Evolutionary conservation across 2,329 filamentous ascomycete species (phyloP).

Genomic region (Aspergillus pseudoterreus): DNA sequence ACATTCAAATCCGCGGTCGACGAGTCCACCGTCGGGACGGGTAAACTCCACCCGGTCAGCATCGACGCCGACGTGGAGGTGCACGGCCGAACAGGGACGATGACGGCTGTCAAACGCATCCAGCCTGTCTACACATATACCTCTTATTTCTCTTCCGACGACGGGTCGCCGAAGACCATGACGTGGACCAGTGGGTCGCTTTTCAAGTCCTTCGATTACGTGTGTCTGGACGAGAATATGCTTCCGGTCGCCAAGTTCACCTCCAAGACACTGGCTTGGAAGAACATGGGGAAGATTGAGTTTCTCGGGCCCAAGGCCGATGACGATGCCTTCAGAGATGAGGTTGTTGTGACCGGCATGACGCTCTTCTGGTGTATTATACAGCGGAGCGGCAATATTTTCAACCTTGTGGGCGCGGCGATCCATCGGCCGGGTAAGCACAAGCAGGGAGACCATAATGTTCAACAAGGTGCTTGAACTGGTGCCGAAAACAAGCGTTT

Average conservation of each 20-base stretch:
- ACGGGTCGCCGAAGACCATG: slow-evolving; percentile 19
- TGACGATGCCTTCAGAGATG: slow-evolving; percentile 19
- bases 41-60: slow-evolving; percentile 19
- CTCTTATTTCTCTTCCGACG: slow-evolving; percentile 20
- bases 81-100: slow-evolving; percentile 17
- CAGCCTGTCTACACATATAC: slow-evolving; percentile 26
- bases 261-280: slow-evolving; percentile 21
- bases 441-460: neutral
- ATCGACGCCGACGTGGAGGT: slow-evolving; percentile 28
- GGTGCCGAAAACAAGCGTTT: no score
- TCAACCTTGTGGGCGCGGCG: neutral
- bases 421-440: neutral
- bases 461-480: no score
- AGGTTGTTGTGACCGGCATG: slow-evolving; percentile 27
- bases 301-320: slow-evolving; percentile 19
- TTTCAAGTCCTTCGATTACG: slow-evolving; percentile 29
- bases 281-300: slow-evolving; percentile 24
- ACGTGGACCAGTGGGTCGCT: slow-evolving; percentile 24
- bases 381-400: neutral
- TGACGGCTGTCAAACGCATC: slow-evolving; percentile 25
- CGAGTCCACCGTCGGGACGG: slow-evolving; percentile 18
- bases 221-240: slow-evolving; percentile 26
- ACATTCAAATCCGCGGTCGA: slow-evolving; percentile 14
- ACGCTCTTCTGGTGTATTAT: slow-evolving; percentile 26
- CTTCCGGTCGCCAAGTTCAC: slow-evolving; percentile 26